Evolutionary conservation across 108 stramenopile genomes (phyloP).

Genomic region (Schizochytrium sp.): DNA sequence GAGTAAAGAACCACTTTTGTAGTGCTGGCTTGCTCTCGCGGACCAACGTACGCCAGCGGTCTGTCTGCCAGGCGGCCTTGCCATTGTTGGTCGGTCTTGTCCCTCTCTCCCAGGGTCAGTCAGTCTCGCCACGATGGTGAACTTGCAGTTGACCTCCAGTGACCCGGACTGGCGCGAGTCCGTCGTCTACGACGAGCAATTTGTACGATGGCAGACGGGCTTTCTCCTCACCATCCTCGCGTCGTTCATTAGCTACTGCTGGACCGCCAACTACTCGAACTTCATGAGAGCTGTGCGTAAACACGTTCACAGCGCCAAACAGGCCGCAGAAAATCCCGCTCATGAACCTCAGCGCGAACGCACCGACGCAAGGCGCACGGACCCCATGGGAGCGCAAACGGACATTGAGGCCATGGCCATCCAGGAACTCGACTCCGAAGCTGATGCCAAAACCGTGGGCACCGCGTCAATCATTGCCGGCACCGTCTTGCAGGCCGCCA

Average conservation of each 20-base stretch:
- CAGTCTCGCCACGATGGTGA: no score
- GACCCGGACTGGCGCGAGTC: neutral
- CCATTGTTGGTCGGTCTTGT: no score
- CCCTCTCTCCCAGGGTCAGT: no score
- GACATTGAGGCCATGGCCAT: no score
- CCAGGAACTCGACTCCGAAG: no score
- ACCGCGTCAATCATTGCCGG: neutral
- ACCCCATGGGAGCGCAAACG: no score
- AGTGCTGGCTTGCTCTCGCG: no score
- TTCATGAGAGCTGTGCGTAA: neutral
- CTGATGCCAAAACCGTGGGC: neutral
- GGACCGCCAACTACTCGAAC: neutral
- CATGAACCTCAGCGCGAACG: neutral
- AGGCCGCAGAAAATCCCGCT: neutral
- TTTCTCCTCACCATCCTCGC: neutral
- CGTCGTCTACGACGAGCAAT: neutral
- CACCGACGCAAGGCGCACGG: neutral
- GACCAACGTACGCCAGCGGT: no score
- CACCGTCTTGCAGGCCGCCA: neutral
- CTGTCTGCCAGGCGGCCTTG: no score
- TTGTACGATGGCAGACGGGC: neutral
- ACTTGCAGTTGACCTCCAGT: neutral
- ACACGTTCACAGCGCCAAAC: neutral
- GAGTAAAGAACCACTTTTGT: no score
- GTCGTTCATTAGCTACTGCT: neutral